Evolutionary conservation across 371 early-diverging fungal genomes (phyloP), one percentile per base, ranked within the genome.

Genomic region (Nematocida sp.): DNA sequence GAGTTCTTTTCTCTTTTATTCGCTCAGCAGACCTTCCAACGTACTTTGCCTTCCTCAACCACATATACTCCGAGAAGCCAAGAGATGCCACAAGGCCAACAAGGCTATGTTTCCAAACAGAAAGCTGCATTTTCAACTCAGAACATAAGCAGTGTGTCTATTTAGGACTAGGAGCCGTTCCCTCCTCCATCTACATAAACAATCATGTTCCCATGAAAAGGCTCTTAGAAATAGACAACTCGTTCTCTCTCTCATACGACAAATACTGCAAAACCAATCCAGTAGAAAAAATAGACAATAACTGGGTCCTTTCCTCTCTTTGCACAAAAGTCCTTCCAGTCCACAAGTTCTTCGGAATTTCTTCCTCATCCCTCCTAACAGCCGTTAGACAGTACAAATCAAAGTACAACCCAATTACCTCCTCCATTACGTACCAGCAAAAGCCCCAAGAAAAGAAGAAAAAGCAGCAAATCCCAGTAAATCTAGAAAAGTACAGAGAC

Each of bases 1-100:
- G 92, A 93, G 0, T 93, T 89, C 78, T 91, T 91, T 1, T 82
- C 97, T 48, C 75, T 0, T 61, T 71, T 38, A 51, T 71, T 13
- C 11, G 75, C 11, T 30, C 39, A 30, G 63, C 61, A 38, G 75
- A 71, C 32, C 38, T 71, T 61, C 40, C 63, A 18, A 71, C 75
- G 1, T 71, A 71, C 28, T 33, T 71, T 1, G 59, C 75, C 18
- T 71, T 71, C 33, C 45, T 71, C n/a, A 59, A 71, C 42, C 75
- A 71, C 45, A 61, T 71, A 0, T 38, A 71, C 51, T 13, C 63
- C n/a, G 75, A 71, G 33, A 71, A 71, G 61, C 60, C 63, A 4
- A 71, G 75, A 50, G 75, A 71, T 53, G 30, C 35, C 26, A 38
- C 75, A 4, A 45, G 75, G 20, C 13, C 11, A 1, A 53, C 50